These are phyloP conservation scores for Nakazawaea wyomingensis DNA, from an alignment of 805 yeast species.

Conservation along the genomic window DNA sequence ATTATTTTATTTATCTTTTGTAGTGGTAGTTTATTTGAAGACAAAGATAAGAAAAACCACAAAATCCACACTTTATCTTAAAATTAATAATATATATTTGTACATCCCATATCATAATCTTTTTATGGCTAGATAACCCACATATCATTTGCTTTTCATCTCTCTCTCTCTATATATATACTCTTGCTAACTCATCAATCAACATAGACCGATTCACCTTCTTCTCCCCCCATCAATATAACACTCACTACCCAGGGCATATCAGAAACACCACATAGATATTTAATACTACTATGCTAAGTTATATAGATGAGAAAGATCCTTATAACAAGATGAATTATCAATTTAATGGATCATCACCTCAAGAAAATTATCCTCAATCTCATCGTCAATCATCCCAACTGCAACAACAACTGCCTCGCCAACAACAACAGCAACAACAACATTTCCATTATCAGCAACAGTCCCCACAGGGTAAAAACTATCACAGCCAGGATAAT, in stretches of 20 bases:
- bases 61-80: too few species aligned
- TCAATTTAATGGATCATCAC: neutral
- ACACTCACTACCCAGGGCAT: neutral
- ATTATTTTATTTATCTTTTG: neutral
- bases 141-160: too few species aligned
- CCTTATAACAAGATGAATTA: constrained; percentile 1
- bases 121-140: too few species aligned
- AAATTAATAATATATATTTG: too few species aligned
- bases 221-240: too few species aligned
- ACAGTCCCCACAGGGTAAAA: neutral
- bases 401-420: neutral
- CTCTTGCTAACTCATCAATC: too few species aligned
- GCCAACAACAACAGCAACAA: too few species aligned
- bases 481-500: neutral
- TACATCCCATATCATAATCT: too few species aligned
- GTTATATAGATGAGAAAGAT: constrained; percentile 5
- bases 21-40: neutral
- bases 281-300: neutral
- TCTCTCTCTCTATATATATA: too few species aligned
- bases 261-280: neutral
- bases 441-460: neutral
- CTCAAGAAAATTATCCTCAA: neutral
- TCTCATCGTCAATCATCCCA: neutral
- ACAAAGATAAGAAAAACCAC: neutral
- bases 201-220: too few species aligned